Conservation (phyloP, 176 grass and related monocot species). For the Dendrocalamus sinicus region DNA sequence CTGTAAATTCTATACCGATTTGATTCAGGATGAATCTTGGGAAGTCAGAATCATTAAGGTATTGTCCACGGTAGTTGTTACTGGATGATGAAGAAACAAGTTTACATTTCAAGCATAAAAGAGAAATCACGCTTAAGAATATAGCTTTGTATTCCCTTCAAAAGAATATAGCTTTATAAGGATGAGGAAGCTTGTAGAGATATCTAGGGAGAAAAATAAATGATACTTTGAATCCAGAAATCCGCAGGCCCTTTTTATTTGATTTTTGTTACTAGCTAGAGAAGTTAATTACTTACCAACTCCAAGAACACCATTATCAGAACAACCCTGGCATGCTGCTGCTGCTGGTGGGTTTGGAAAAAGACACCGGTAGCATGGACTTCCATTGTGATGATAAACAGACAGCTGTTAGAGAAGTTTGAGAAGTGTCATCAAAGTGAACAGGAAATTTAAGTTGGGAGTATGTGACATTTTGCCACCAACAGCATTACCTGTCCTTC, state of each 20-base stretch:
- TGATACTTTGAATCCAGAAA: constrained; percentile 22
- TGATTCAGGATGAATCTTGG: neutral
- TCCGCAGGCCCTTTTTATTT: neutral
- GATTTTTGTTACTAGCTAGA: neutral
- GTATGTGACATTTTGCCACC: neutral
- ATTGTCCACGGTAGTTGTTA: neutral
- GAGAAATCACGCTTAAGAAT: neutral
- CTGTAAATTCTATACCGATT: neutral
- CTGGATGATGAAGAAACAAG: neutral
- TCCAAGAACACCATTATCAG: constrained; percentile 93
- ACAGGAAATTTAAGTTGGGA: neutral
- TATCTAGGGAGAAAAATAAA: neutral
- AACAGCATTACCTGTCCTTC: constrained; percentile 76
- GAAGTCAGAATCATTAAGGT: neutral
- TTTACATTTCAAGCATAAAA: neutral
- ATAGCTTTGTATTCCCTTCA: neutral
- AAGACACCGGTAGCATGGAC: constrained; percentile 94
- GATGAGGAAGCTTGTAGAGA: constrained; percentile 17
- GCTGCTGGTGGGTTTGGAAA: constrained; percentile 82
- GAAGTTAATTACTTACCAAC: constrained; percentile 63
- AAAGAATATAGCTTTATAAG: neutral
- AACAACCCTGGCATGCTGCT: constrained; percentile 84
- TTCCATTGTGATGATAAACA: constrained; percentile 94
- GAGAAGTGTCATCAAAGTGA: neutral
- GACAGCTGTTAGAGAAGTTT: constrained; percentile 63